These are phyloP conservation scores for Acacia melanoxylon DNA, from an alignment of 306 rosid genomes.

Conservation along the genomic window DNA sequence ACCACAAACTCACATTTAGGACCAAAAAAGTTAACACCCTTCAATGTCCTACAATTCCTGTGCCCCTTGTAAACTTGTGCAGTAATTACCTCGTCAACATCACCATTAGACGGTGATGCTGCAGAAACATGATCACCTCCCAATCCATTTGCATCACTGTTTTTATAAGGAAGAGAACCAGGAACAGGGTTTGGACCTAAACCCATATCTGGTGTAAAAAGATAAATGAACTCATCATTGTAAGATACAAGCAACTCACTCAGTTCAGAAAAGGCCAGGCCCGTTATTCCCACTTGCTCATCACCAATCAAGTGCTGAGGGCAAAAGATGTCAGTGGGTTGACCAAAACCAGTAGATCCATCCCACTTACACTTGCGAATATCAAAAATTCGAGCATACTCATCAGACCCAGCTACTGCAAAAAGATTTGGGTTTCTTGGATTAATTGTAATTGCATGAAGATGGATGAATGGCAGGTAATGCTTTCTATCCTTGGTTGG, in stretches of 20 bases:
- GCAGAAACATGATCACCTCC: conserved; percentile 42
- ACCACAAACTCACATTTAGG: conserved; percentile 90
- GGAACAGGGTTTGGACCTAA: conserved; percentile 64
- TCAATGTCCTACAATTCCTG: conserved; percentile 71
- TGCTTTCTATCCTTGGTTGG: conserved; percentile 46
- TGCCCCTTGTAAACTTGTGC: conserved; percentile 91
- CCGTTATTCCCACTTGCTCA: conserved; percentile 75
- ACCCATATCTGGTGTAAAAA: conserved; percentile 84
- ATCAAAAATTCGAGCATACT: conserved; percentile 78
- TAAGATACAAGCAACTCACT: conserved; percentile 92
- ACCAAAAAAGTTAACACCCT: conserved; percentile 92
- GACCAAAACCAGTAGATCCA: conserved; percentile 72
- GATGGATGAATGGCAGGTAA: conserved; percentile 48
- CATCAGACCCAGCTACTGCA: conserved; percentile 83
- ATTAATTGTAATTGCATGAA: conserved; percentile 89
- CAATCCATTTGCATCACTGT: conserved; percentile 61
- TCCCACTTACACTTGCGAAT: conserved; percentile 81
- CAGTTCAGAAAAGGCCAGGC: conserved; percentile 93
- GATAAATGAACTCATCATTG: conserved; percentile 76
- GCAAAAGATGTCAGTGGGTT: conserved; percentile 68
- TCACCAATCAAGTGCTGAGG: conserved; percentile 73
- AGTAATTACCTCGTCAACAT: conserved; percentile 41
- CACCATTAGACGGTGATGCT: conserved; percentile 37
- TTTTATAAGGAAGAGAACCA: not conserved
- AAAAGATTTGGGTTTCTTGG: conserved; percentile 94